Base-by-base conservation (phyloP, 805 yeast species). In the Candida insectalens region DNA sequence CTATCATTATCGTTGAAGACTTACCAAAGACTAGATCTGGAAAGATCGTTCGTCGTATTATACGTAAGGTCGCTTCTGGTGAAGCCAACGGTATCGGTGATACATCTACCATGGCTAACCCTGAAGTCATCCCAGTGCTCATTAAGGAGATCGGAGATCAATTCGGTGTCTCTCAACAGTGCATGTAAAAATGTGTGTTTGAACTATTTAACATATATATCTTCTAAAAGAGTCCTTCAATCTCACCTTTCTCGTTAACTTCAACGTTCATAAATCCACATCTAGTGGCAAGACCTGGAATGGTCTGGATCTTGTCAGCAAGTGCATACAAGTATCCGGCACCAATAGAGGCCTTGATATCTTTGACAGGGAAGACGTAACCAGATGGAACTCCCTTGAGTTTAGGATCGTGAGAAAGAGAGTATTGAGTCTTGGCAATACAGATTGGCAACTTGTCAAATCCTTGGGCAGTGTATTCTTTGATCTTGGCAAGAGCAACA, bases 21-120 rank as follows among this genome's bases (percentile, higher is more conserved):
- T 74, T 92, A 59, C 98, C 98, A 63, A 92, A 89, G 74, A 92
- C 98, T 17, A 77, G 98, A 66, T 85, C 96, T 8, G 98, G 98
- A 49, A 92, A 92, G 71, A 89, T 92, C 55, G 89, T 92, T 95
- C 83, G 98, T 71, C 83, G 98, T 68, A 82, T 92, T 42, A 71
- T 92, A 62, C 80, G 98, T 65, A 92, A 92, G 66, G 74, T 89
- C 40, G 78, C 87, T 36, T 77, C 92, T 34, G 88, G 89, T 46
- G 96, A 89, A 67, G 94, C 80, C 46, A 94, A 83, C 45, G 83
- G 80, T 55, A 70, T 92, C 47, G 98, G 98, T 43, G 98, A 89
- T 56, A 69, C 81, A 53, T 77, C 94, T 34, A 92, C 98, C 22
- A 67, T 83, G 57, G 75, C 92, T 32, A 84, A 92, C 58, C 94